Conservation (phyloP, 805 yeast genomes). For the Pichia deserticola region DNA sequence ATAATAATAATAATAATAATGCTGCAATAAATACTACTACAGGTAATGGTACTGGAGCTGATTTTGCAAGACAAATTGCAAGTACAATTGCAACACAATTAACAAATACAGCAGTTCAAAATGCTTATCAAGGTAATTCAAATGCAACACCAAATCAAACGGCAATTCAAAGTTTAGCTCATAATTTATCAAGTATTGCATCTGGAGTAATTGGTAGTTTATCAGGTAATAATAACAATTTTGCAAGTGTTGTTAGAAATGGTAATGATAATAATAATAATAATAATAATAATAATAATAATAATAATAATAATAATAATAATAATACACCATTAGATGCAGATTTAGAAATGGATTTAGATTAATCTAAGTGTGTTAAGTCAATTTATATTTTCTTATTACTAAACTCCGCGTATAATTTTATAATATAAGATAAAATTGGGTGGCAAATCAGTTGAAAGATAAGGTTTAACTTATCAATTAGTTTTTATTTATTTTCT, state of each 20-base stretch:
- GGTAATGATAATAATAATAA: neutral
- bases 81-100: slow-evolving; percentile 7
- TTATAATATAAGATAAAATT: no score
- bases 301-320: neutral
- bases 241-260: neutral
- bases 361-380: neutral
- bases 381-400: no score
- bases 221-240: neutral
- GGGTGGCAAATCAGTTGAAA: neutral
- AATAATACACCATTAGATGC: neutral
- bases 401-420: neutral
- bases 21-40: neutral
- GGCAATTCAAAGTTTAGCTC: slow-evolving; percentile 2
- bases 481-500: no score
- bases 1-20: neutral
- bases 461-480: no score
- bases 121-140: neutral
- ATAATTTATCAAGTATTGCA: slow-evolving; percentile 1
- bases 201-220: slow-evolving; percentile 3
- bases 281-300: neutral
- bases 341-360: slow-evolving; percentile 8
- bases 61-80: slow-evolving; percentile 10
- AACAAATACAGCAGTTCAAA: neutral
- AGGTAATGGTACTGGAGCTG: neutral
- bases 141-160: slow-evolving; percentile 1